These are phyloP conservation scores for Pseudopyrenochaeta lycopersici DNA, from an alignment of 2,329 filamentous ascomycete species.

Conservation along the genomic window DNA sequence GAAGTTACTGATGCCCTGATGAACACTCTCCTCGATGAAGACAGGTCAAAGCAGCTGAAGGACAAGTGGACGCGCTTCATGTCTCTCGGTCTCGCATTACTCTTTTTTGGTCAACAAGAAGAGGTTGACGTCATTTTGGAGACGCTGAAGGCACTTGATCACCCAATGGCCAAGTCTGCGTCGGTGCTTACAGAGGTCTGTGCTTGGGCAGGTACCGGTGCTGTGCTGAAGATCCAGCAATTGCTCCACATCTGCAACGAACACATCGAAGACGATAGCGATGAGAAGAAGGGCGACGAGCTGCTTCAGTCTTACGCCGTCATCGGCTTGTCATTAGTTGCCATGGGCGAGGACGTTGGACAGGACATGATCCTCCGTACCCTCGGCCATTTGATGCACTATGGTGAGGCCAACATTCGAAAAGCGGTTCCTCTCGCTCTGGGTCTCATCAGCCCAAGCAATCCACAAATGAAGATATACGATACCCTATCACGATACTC, in stretches of 20 bases:
- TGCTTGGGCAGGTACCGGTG: slow-evolving; percentile 96
- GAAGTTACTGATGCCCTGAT: slow-evolving; percentile 93
- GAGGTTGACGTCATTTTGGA: slow-evolving; percentile 98
- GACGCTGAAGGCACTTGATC: slow-evolving; percentile 94
- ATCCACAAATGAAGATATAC: slow-evolving; percentile 99
- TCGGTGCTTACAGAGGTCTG: slow-evolving; percentile 95
- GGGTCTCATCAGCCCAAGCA: slow-evolving; percentile 95
- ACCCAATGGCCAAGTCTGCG: slow-evolving; percentile 96
- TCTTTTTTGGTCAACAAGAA: slow-evolving; percentile 97
- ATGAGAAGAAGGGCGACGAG: slow-evolving; percentile 91
- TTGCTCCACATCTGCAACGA: slow-evolving; percentile 98
- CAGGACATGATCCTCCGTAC: slow-evolving; percentile 99
- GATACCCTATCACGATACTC: slow-evolving; percentile 97
- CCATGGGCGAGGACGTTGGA: slow-evolving; percentile 98
- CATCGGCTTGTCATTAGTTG: slow-evolving; percentile 89
- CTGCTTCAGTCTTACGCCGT: slow-evolving; percentile 96
- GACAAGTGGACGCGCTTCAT: slow-evolving; percentile 99
- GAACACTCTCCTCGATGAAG: slow-evolving; percentile 91
- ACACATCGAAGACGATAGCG: slow-evolving; percentile 91
- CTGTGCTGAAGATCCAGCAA: slow-evolving; percentile 96
- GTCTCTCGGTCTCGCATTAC: slow-evolving; percentile 87
- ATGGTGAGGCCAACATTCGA: slow-evolving; percentile 95
- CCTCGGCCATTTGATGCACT: slow-evolving; percentile 99
- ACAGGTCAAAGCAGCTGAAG: slow-evolving; percentile 87
- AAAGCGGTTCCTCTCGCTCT: slow-evolving; percentile 95